Conservation (phyloP, 2,329 filamentous ascomycete genomes). For the Trichoderma gracile region DNA sequence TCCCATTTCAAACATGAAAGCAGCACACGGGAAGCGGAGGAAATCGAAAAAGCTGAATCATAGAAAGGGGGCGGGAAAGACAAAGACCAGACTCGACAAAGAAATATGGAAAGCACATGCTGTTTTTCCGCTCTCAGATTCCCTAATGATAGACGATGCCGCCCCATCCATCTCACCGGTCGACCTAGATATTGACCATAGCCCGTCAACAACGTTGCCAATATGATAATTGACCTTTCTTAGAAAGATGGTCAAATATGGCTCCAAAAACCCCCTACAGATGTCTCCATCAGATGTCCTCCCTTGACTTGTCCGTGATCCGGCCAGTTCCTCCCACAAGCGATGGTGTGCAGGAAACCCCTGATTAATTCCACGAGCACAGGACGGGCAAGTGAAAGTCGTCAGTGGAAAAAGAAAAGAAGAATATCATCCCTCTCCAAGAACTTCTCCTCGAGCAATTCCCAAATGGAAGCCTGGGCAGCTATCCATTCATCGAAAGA, state of each 20-base stretch:
- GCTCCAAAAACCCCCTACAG: conserved; percentile 7
- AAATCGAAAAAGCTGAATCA: conserved; percentile 33
- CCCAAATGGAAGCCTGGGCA: conserved; percentile 19
- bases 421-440: conserved; percentile 22
- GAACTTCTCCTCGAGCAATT: conserved; percentile 14
- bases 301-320: conserved; percentile 24
- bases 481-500: conserved; percentile 29
- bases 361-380: conserved; percentile 19
- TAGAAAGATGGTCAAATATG: conserved; percentile 26
- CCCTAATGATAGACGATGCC: conserved; percentile 24
- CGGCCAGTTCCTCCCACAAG: conserved; percentile 24
- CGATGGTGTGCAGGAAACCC: conserved; percentile 25
- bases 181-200: conserved; percentile 24
- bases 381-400: conserved; percentile 25
- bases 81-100: conserved; percentile 21
- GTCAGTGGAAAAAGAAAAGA: conserved; percentile 25
- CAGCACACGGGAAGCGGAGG: conserved; percentile 37
- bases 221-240: conserved; percentile 26
- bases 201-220: conserved; percentile 27
- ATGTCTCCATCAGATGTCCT: conserved; percentile 18
- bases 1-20: conserved; percentile 32
- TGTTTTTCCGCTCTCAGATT: conserved; percentile 15
- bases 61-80: conserved; percentile 14
- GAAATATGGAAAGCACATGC: conserved; percentile 23
- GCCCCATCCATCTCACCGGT: conserved; percentile 11